Evolutionary conservation across 495 filamentous ascomycete species (phyloP).

Genomic region (Penicillium silybi): DNA sequence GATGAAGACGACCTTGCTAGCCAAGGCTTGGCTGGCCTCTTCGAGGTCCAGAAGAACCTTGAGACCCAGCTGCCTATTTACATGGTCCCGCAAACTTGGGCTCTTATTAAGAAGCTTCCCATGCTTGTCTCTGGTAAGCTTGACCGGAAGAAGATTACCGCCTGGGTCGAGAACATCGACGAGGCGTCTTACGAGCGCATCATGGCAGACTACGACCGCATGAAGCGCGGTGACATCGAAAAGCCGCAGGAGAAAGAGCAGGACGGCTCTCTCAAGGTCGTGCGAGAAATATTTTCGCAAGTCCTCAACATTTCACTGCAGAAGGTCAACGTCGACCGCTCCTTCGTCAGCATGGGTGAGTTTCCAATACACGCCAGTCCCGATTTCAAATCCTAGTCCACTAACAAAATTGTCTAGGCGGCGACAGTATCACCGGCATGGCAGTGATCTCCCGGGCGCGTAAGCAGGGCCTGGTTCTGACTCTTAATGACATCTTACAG

Average conservation of each 20-base stretch:
- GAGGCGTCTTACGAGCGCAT: constrained; percentile 33
- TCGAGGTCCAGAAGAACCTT: constrained; percentile 36
- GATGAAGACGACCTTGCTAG: constrained; percentile 19
- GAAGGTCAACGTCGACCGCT: constrained; percentile 37
- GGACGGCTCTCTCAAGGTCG: constrained; percentile 19
- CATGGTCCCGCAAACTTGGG: constrained; percentile 49
- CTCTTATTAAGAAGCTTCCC: constrained; percentile 39
- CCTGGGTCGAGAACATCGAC: constrained; percentile 42
- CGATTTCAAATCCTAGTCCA: constrained; percentile 14
- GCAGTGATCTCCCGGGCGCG: constrained; percentile 39
- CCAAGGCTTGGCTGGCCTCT: constrained; percentile 25
- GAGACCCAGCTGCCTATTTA: constrained; percentile 39
- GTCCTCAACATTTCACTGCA: constrained; percentile 44
- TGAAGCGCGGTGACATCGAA: constrained; percentile 24
- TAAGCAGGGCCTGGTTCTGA: constrained; percentile 33
- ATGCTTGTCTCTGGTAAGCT: constrained; percentile 49
- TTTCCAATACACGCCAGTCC: constrained; percentile 1
- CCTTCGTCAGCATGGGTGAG: constrained; percentile 44
- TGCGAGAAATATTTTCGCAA: constrained; percentile 42
- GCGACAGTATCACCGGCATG: constrained; percentile 46
- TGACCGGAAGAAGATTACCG: constrained; percentile 43
- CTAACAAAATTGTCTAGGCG: constrained; percentile 31
- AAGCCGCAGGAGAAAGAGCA: constrained; percentile 24
- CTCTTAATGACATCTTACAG: constrained; percentile 37
- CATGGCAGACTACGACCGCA: constrained; percentile 36